Evolutionary conservation across 2,329 filamentous ascomycete species (phyloP).

Genomic region (Neopestalotiopsis sp.): DNA sequence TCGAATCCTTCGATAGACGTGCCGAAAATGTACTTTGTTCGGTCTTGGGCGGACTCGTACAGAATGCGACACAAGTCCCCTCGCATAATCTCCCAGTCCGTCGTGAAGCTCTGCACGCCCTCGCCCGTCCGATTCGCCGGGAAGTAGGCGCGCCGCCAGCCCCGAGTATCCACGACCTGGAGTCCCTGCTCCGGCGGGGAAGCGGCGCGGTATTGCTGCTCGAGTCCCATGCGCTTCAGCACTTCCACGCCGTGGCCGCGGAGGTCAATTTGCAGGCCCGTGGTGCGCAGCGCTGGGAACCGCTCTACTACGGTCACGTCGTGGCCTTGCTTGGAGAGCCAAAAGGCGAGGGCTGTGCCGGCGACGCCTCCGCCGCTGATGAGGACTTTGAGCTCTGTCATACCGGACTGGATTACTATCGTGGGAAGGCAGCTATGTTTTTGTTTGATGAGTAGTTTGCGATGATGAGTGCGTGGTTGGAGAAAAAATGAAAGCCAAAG

Average conservation of each 20-base stretch:
- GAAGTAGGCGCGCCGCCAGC: slow-evolving; percentile 43
- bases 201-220: slow-evolving; percentile 36
- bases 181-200: slow-evolving; percentile 56
- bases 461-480: too few species aligned
- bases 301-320: slow-evolving; percentile 48
- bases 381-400: slow-evolving; percentile 34
- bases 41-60: slow-evolving; percentile 43
- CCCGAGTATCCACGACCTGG: slow-evolving; percentile 46
- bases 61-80: slow-evolving; percentile 57
- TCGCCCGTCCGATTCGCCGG: slow-evolving; percentile 44
- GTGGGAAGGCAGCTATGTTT: too few species aligned
- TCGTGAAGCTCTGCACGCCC: slow-evolving; percentile 50
- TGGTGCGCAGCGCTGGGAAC: slow-evolving; percentile 44
- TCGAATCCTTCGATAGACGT: slow-evolving; percentile 33
- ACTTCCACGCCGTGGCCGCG: slow-evolving; percentile 55
- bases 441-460: too few species aligned
- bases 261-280: slow-evolving; percentile 60
- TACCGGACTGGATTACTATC: neutral
- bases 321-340: slow-evolving; percentile 46
- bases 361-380: slow-evolving; percentile 42
- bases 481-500: too few species aligned
- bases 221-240: slow-evolving; percentile 56
- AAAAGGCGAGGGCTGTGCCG: slow-evolving; percentile 52
- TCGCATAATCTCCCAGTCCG: slow-evolving; percentile 65
- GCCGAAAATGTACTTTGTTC: slow-evolving; percentile 38